Evolutionary conservation across 73 alveolate species (phyloP).

Genomic region (Symbiodinium pilosum): DNA sequence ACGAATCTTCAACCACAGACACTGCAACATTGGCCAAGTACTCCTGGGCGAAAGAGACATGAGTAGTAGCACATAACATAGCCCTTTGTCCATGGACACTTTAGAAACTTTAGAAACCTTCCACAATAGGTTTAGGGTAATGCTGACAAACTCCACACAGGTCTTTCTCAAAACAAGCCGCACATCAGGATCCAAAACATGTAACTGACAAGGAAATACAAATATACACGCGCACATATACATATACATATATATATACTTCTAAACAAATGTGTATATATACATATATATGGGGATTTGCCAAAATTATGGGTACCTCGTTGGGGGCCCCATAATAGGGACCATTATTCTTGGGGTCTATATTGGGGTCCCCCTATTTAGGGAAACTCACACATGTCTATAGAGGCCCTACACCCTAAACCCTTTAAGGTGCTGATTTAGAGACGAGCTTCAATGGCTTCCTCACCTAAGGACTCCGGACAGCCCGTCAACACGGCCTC

Average conservation of each 20-base stretch:
- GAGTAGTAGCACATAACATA: background rate
- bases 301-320: too few relatives aligned
- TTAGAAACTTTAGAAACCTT: background rate
- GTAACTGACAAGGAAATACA: background rate
- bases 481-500: constrained; percentile 39
- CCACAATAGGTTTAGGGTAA: too few relatives aligned
- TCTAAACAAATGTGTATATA: background rate
- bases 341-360: too few relatives aligned
- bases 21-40: constrained; percentile 78
- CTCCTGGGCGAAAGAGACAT: constrained; percentile 5
- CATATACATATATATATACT: background rate
- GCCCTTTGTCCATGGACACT: background rate
- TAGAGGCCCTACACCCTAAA: too few relatives aligned
- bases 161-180: too few relatives aligned
- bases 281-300: background rate
- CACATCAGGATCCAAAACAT: too few relatives aligned
- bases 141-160: too few relatives aligned
- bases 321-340: too few relatives aligned
- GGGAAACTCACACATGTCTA: too few relatives aligned
- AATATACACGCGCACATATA: background rate
- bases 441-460: constrained; percentile 53
- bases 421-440: too few relatives aligned
- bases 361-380: too few relatives aligned
- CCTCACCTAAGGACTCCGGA: constrained; percentile 42
- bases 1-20: constrained; percentile 65